Base-by-base conservation (phyloP, 2,329 filamentous ascomycete species). In the Aspergillus persii region DNA sequence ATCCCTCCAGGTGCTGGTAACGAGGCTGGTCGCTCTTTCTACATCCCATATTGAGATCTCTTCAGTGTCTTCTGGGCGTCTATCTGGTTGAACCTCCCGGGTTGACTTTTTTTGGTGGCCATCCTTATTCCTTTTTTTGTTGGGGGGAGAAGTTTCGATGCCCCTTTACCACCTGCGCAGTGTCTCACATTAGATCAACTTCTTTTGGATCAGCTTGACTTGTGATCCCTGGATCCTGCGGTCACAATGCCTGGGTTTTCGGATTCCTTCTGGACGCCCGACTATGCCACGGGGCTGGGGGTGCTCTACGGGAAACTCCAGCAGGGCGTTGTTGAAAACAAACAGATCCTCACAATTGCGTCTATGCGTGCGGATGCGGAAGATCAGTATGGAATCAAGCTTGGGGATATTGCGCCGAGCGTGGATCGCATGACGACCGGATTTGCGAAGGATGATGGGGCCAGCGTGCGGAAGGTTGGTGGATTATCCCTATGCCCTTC, bases 291-390 rank as follows among this genome's bases (percentile, higher is more conserved):
- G 82, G 93, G 95, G 63, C 86, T 99, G 66, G 93, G 94, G 57
- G 92, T 98, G 65, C 85, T 99, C 65, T 99, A 98, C 73, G 88
- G 88, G 76, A 99, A 99, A 83, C 88, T 99, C 58, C 93, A 98
- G 77, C 95, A 99, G 77, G 95, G 95, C 62, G 90, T 96, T 60
- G 85, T 93, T 68, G 95, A 99, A 78, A 96, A 99, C 77, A 90
- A 94, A 71, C 95, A 99, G 79, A 84, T 99, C 61, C 81, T 99
- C 64, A 95, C 90, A 41, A 87, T 99, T 71, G 92, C 95, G 64
- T 91, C 91, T 61, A 85, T 98, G 88, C 91, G 95, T 78, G 94
- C 95, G 67, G 95, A 98, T 73, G 94, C 95, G 54, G 95, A 99
- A 76, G 95, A 98, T 62, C 74, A 87, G 23, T 99, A 99, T 76